A percentile compares a stretch with the other conserved stretches of the same genome.
phyloP scores from a whole-genome alignment of 805 yeast genomes.

The Metschnikowia colocasiae region DNA sequence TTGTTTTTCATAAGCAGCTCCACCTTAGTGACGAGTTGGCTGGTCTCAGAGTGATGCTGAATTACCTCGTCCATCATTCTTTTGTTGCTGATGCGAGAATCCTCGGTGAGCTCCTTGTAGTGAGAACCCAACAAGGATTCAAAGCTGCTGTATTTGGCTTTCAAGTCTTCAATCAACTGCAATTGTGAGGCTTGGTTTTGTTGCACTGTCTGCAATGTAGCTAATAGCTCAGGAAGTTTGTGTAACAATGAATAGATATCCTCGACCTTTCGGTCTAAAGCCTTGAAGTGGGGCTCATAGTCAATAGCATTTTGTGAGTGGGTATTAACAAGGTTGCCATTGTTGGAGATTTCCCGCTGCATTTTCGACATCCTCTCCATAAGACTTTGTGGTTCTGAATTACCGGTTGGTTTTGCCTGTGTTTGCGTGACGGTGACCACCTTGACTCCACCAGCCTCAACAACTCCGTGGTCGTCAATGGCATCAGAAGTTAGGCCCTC shows the following conservation, averaged over 20 bases:
- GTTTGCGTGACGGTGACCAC: constrained; percentile 19
- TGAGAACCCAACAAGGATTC: constrained; percentile 28
- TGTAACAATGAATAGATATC: background rate
- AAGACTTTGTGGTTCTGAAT: constrained; percentile 10
- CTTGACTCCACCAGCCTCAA: constrained; percentile 36
- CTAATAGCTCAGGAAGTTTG: background rate
- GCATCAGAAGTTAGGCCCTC: constrained; percentile 53
- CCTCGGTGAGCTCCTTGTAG: constrained; percentile 29
- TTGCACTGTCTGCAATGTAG: constrained; percentile 5
- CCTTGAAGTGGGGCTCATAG: background rate
- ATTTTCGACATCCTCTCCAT: constrained; percentile 30
- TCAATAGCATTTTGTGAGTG: background rate
- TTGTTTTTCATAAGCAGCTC: constrained; percentile 40
- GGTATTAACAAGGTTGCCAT: background rate
- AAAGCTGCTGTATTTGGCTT: constrained; percentile 22
- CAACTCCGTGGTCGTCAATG: constrained; percentile 51
- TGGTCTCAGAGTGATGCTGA: constrained; percentile 36
- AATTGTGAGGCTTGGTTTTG: constrained; percentile 19
- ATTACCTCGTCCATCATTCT: constrained; percentile 40
- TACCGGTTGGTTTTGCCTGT: background rate
- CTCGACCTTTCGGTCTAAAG: constrained; percentile 3
- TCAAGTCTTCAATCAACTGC: constrained; percentile 18
- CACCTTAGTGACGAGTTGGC: constrained; percentile 34
- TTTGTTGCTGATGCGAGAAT: constrained; percentile 32
- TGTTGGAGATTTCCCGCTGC: background rate